A percentile compares a stretch with the other conserved stretches of the same genome.
Conservation (phyloP, 306 rosid genomes). For the Pterocarpus macrocarpus region DNA sequence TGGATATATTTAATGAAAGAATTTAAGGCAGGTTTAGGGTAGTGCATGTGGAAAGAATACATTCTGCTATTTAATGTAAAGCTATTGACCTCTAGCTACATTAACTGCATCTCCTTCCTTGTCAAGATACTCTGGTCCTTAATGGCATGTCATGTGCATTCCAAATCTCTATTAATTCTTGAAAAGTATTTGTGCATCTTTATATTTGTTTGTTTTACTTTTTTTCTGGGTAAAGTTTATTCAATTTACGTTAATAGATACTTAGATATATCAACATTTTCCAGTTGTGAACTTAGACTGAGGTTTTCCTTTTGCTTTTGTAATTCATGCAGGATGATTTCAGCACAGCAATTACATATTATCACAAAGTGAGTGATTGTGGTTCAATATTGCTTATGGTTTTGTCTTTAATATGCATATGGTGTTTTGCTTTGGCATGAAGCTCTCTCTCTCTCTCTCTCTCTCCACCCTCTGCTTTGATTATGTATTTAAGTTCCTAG, state of each 20-base stretch:
- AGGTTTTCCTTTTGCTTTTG: constrained; percentile 36
- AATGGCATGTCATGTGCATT: neutral
- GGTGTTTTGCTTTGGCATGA: neutral
- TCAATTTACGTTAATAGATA: neutral
- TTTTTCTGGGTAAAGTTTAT: constrained; percentile 8
- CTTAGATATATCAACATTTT: neutral
- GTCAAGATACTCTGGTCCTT: constrained; percentile 1
- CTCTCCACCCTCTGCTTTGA: too few species aligned
- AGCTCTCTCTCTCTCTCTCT: neutral
- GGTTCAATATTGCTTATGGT: constrained; percentile 22
- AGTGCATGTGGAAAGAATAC: neutral
- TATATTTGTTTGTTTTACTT: constrained; percentile 17
- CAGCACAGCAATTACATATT: constrained; percentile 74
- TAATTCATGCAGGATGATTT: constrained; percentile 75
- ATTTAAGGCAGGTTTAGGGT: neutral
- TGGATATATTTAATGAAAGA: constrained; percentile 26
- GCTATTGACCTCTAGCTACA: constrained; percentile 5
- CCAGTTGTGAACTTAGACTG: constrained; percentile 14
- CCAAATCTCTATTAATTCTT: constrained; percentile 27
- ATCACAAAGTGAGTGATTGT: constrained; percentile 79
- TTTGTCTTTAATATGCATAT: neutral
- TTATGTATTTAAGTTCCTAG: neutral
- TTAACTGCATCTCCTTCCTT: constrained; percentile 5
- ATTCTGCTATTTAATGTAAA: constrained; percentile 1
- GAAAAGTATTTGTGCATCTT: constrained; percentile 18